Evolutionary conservation across 1,284 basidiomycete genomes (phyloP).

Genomic region (Earliella scabrosa): DNA sequence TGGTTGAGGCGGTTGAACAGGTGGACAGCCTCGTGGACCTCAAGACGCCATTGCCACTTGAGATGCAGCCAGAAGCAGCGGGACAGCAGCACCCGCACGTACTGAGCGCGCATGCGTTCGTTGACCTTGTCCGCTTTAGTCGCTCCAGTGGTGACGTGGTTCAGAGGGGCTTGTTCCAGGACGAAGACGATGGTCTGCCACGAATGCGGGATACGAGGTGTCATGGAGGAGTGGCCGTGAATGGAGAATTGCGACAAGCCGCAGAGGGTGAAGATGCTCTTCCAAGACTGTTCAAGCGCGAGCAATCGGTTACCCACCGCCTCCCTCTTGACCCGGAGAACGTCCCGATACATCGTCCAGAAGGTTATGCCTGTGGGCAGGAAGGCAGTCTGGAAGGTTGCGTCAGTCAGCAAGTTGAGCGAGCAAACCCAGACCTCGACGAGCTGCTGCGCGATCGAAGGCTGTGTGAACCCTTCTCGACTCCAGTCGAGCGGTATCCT

Average conservation of each 20-base stretch:
- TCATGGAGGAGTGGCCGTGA: conserved; percentile 60
- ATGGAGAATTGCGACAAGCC: conserved; percentile 81
- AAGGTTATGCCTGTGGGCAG: conserved; percentile 35
- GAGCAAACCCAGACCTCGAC: conserved; percentile 82
- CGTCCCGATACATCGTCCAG: conserved; percentile 48
- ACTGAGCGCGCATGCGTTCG: conserved; percentile 72
- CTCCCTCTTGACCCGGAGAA: conserved; percentile 39
- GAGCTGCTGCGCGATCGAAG: conserved; percentile 25
- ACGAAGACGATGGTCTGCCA: conserved; percentile 72
- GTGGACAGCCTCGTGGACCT: conserved; percentile 57
- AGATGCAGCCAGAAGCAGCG: conserved; percentile 76
- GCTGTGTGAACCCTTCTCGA: conserved; percentile 43
- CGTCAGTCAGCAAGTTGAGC: conserved; percentile 48
- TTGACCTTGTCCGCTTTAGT: conserved; percentile 39
- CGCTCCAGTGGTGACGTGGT: conserved; percentile 39
- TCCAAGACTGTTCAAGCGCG: conserved; percentile 77
- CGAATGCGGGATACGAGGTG: conserved; percentile 54
- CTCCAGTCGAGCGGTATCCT: conserved; percentile 45
- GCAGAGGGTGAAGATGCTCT: conserved; percentile 69
- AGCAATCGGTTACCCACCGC: conserved; percentile 24
- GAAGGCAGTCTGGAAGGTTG: conserved; percentile 4
- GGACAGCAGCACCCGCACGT: conserved; percentile 73
- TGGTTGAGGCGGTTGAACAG: conserved; percentile 74
- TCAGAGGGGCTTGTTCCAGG: conserved; percentile 64
- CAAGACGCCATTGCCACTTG: conserved; percentile 72